These are phyloP conservation scores for Pseudohalonectria lignicola DNA, from an alignment of 2,329 filamentous ascomycete genomes.

Conservation along the genomic window DNA sequence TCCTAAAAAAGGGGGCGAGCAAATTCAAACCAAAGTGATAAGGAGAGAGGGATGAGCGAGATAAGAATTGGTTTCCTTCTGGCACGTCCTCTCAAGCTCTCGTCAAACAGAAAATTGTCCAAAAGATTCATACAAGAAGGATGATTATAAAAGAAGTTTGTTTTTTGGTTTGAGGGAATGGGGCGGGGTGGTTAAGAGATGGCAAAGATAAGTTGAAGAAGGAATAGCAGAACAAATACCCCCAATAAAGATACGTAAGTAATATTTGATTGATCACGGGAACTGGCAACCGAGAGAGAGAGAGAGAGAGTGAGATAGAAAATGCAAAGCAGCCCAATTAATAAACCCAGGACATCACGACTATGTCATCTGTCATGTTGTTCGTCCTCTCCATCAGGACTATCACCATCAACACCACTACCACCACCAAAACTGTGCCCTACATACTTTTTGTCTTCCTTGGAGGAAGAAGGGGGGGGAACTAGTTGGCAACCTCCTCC, in stretches of 20 bases:
- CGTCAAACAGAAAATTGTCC: background rate
- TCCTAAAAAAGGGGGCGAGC: background rate
- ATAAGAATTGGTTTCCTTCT: too few relatives aligned
- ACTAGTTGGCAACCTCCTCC: constrained; percentile 53
- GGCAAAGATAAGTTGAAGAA: background rate
- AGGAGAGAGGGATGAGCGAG: background rate
- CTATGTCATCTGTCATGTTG: background rate
- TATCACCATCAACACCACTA: background rate
- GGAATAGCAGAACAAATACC: background rate
- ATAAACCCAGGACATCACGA: background rate
- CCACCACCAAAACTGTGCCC: background rate
- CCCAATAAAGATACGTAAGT: background rate
- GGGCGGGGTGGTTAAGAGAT: background rate
- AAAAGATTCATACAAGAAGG: constrained; percentile 1
- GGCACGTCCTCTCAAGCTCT: too few relatives aligned
- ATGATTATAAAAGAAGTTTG: constrained; percentile 1
- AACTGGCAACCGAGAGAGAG: too few relatives aligned
- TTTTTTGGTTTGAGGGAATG: background rate
- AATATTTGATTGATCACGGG: too few relatives aligned
- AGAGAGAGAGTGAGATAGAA: background rate
- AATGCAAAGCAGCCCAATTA: background rate
- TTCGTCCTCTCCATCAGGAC: background rate
- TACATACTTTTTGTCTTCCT: constrained; percentile 8
- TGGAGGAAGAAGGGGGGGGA: too few relatives aligned
- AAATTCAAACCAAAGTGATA: background rate